Conservation (phyloP, 495 filamentous ascomycete species). For the Neurospora sp. region DNA sequence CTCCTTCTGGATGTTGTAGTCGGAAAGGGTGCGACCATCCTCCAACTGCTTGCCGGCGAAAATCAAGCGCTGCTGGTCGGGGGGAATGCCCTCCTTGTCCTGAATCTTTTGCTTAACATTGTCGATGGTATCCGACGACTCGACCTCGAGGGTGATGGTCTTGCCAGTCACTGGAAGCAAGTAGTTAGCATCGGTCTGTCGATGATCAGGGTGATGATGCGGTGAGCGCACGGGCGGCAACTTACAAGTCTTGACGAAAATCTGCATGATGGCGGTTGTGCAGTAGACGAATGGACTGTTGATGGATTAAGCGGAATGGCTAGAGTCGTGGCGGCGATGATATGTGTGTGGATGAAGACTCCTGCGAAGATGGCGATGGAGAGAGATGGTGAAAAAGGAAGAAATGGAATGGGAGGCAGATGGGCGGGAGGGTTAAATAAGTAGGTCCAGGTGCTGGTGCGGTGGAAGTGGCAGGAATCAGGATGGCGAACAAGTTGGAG, state of each 20-base stretch:
- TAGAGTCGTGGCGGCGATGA: slow-evolving; percentile 4
- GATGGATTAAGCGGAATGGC: slow-evolving; percentile 1
- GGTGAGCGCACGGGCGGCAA: slow-evolving; percentile 23
- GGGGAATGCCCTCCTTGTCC: slow-evolving; percentile 98
- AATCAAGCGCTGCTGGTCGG: slow-evolving; percentile 96
- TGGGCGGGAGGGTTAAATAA: slow-evolving; percentile 16
- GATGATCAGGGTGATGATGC: not conserved
- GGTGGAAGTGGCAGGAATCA: slow-evolving; percentile 27
- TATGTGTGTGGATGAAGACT: slow-evolving; percentile 9
- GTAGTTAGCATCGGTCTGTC: slow-evolving; percentile 14
- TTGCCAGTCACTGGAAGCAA: slow-evolving; percentile 71
- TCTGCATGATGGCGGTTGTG: slow-evolving; percentile 60
- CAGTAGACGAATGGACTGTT: not conserved
- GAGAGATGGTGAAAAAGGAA: slow-evolving; percentile 6
- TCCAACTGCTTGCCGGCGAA: slow-evolving; percentile 98
- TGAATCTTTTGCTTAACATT: slow-evolving; percentile 99
- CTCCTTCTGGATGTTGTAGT: slow-evolving; percentile 99
- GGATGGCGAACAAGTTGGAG: slow-evolving; percentile 8
- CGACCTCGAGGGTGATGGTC: slow-evolving; percentile 99
- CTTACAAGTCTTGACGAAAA: slow-evolving; percentile 96
- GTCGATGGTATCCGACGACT: slow-evolving; percentile 96
- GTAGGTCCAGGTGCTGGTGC: slow-evolving; percentile 25
- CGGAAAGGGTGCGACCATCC: slow-evolving; percentile 89
- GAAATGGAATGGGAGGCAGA: slow-evolving; percentile 1
- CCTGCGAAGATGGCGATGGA: slow-evolving; percentile 19